Evolutionary conservation across 139 green algal species (phyloP), one percentile per base, ranked within the genome.

Genomic region (Coelastrella sp.): DNA sequence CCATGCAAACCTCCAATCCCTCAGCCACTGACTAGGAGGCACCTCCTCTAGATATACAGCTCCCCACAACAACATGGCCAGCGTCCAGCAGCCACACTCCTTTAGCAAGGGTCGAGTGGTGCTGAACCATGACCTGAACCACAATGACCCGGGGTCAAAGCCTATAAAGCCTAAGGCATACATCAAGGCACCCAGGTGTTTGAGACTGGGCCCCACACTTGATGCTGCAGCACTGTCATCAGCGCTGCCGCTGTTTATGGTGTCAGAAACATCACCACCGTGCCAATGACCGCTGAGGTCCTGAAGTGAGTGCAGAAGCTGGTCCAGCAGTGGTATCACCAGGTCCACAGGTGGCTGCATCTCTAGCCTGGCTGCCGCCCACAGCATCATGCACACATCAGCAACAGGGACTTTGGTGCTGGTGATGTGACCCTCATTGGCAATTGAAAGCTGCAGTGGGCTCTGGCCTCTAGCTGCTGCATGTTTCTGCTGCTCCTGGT

Each of bases 61-160:
- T 6, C 24, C 59, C 74, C 86, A 84, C 74, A 84, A 22, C 59
- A 90, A 24, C 74, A 78, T 65, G 6, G 74, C 86, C 14, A 90
- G 86, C 25, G 73, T 74, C 66, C 86, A 83, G 56, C 24, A 24
- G 17, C 56, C 63, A 35, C 74, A 84, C 11, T 35, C 7, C 24
- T 66, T 17, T 24, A 84, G 70, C 59, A 76, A 27, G 4, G 49
- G 70, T 27, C 57, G 20, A 24, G 58, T 85, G 25, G 86, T 74
- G 4, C 5, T 68, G 59, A 85, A 85, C 25, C 80, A 90, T 14
- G 59, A 19, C 5, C 58, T 12, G 22, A 90, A 70, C 86, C 86
- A 90, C 24, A 57, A 9, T 57, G 56, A 65, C 14, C 86, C 86
- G 3, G 86, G 86, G 70, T 90, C 25, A 49, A 85, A 90, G n/a